Conservation (phyloP, 352 stramenopile species). For the Peronospora farinosa region DNA sequence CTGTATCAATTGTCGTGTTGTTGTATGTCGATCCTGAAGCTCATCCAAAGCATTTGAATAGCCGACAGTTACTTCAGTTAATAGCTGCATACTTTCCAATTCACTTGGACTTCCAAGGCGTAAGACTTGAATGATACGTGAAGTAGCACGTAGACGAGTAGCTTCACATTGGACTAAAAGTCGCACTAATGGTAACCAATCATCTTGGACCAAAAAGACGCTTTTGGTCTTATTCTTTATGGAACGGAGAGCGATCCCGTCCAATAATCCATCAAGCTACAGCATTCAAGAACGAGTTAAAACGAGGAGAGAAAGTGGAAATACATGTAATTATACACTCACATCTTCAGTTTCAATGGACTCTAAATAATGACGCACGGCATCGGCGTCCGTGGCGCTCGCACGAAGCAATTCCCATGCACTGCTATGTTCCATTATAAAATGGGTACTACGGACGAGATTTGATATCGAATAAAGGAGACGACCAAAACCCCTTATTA, state of each 20-base stretch:
- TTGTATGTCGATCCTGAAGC: conserved; percentile 9
- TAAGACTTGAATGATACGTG: conserved; percentile 51
- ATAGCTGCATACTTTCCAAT: conserved; percentile 65
- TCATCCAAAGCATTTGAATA: conserved; percentile 51
- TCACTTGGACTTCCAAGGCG: conserved; percentile 52
- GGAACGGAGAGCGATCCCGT: conserved; percentile 37
- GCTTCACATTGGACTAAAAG: conserved; percentile 50
- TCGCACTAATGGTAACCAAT: conserved; percentile 61
- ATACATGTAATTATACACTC: background rate
- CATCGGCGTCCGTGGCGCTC: conserved; percentile 50
- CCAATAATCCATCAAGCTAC: conserved; percentile 56
- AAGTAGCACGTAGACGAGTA: conserved; percentile 48
- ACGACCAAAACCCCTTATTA: background rate
- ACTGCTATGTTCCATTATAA: conserved; percentile 27
- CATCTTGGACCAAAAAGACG: conserved; percentile 27
- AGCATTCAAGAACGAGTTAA: background rate
- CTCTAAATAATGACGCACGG: conserved; percentile 54
- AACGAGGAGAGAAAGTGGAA: background rate
- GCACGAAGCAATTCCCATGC: conserved; percentile 55
- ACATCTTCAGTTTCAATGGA: conserved; percentile 61
- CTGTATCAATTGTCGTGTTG: conserved; percentile 2
- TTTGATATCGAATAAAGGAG: too few relatives aligned
- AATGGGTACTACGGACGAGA: too few relatives aligned
- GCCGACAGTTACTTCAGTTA: conserved; percentile 65
- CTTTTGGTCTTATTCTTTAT: conserved; percentile 2